These are phyloP conservation scores for Colletotrichum lindemuthianum DNA, from an alignment of 2,329 filamentous ascomycete genomes.

Conservation along the genomic window DNA sequence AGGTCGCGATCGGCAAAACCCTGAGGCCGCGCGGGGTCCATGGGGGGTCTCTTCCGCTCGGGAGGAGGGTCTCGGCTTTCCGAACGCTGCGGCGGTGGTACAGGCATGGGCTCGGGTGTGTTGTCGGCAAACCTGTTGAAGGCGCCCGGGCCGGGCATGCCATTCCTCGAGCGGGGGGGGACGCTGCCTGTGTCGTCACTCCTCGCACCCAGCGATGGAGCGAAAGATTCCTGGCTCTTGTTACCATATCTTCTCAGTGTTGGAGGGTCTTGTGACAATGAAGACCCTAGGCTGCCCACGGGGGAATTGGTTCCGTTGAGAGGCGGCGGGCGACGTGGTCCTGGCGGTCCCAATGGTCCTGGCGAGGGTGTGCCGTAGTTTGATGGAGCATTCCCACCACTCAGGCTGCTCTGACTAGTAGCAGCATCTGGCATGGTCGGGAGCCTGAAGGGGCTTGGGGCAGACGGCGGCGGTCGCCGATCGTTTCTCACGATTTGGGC, in stretches of 20 bases:
- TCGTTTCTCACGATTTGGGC: constrained; percentile 76
- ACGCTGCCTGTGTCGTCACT: constrained; percentile 64
- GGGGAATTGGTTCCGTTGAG: constrained; percentile 51
- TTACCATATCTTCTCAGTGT: constrained; percentile 62
- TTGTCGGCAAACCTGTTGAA: constrained; percentile 49
- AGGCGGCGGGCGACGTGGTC: constrained; percentile 30
- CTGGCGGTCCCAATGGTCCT: constrained; percentile 22
- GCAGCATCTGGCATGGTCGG: constrained; percentile 30
- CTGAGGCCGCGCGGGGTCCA: constrained; percentile 67
- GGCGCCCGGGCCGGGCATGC: constrained; percentile 51
- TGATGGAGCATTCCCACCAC: constrained; percentile 37
- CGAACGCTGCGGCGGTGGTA: constrained; percentile 41
- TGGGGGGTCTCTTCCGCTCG: constrained; percentile 72
- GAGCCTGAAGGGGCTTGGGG: constrained; percentile 23
- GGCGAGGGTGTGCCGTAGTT: constrained; percentile 49
- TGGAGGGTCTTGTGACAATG: constrained; percentile 52
- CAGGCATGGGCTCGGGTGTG: constrained; percentile 38
- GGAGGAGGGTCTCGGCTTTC: constrained; percentile 59
- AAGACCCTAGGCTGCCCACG: constrained; percentile 62
- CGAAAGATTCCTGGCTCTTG: constrained; percentile 67
- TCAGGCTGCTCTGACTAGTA: constrained; percentile 37
- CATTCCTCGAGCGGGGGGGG: constrained; percentile 64
- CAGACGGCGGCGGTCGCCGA: constrained; percentile 48
- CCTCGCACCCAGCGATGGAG: constrained; percentile 55
- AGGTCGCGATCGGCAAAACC: constrained; percentile 60